phyloP scores from a whole-genome alignment of 1,139 yeast genomes.

The Pichia sp. region DNA sequence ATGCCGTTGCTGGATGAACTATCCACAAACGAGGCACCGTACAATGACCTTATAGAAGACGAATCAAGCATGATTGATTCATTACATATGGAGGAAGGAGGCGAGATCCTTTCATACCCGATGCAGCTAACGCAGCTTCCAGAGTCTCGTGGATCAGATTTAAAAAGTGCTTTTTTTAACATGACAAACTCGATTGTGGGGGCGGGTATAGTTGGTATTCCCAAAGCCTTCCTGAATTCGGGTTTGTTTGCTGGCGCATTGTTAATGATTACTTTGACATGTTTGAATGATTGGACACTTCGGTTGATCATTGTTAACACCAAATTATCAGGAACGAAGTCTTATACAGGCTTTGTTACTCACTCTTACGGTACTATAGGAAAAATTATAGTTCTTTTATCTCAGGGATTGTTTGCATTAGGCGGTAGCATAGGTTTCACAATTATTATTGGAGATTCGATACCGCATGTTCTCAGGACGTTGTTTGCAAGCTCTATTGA shows the following conservation, averaged over 20 bases:
- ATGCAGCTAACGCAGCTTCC: neutral
- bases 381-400: constrained; percentile 57
- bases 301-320: constrained; percentile 80
- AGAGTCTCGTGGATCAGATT: constrained; percentile 34
- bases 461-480: constrained; percentile 81
- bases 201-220: constrained; percentile 93
- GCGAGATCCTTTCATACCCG: constrained; percentile 9
- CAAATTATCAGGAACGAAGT: constrained; percentile 65
- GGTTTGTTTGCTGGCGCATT: constrained; percentile 75
- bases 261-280: constrained; percentile 54
- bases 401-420: constrained; percentile 86
- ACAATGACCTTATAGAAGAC: constrained; percentile 18
- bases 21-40: neutral
- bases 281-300: constrained; percentile 83
- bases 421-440: constrained; percentile 96
- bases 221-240: constrained; percentile 77
- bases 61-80: constrained; percentile 18
- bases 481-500: constrained; percentile 51
- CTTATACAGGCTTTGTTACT: constrained; percentile 84
- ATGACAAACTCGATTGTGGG: constrained; percentile 94
- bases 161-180: constrained; percentile 92
- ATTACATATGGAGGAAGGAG: constrained; percentile 18
- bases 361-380: constrained; percentile 77
- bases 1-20: neutral
- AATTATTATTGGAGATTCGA: constrained; percentile 90